A percentile compares a stretch with the other conserved stretches of the same genome.
These are phyloP conservation scores for Russula griseocarnosa DNA, from an alignment of 768 basidiomycete species.

Conservation along the genomic window DNA sequence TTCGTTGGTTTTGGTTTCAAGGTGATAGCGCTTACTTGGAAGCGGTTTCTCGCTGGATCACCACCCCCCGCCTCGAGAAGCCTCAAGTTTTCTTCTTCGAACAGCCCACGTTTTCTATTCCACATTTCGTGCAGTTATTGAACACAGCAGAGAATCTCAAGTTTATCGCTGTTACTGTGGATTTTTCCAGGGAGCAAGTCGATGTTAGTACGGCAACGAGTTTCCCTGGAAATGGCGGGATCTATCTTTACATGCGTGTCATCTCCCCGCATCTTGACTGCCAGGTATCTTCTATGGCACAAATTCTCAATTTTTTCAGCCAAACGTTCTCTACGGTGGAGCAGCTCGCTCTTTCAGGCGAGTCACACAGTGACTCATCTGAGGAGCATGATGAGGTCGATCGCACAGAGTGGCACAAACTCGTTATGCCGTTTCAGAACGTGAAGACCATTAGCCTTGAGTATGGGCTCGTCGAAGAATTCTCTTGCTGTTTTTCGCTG, in stretches of 20 bases:
- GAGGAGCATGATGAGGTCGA: neutral
- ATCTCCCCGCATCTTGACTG: neutral
- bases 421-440: neutral
- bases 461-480: neutral
- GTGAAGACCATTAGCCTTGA: neutral
- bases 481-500: neutral
- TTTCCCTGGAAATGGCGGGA: neutral
- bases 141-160: neutral
- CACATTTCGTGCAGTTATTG: neutral
- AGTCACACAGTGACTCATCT: rapidly evolving
- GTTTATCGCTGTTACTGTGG: neutral
- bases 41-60: neutral
- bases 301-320: neutral
- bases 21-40: neutral
- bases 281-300: neutral
- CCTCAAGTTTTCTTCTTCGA: neutral
- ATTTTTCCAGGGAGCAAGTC: neutral
- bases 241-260: neutral
- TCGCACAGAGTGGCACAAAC: neutral
- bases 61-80: neutral
- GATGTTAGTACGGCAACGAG: rapidly evolving
- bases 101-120: neutral
- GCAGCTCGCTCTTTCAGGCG: neutral
- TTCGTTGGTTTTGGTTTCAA: neutral
- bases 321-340: neutral